phyloP scores from a whole-genome alignment of 805 yeast species.

The Myxozyma kluyveri region DNA sequence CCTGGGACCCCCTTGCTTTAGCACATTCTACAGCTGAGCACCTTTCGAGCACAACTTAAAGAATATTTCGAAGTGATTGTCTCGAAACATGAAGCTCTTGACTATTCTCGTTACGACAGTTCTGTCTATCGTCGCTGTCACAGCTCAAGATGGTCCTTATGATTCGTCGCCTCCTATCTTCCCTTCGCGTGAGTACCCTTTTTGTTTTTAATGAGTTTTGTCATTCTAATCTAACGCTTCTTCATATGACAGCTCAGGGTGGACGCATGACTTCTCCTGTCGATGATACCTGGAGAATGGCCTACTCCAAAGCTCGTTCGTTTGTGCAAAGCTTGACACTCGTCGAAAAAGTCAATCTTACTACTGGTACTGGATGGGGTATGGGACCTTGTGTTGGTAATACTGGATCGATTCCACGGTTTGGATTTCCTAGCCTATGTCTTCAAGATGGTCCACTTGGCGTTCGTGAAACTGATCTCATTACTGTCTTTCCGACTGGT shows the following conservation, averaged over 20 bases:
- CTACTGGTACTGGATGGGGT: constrained; percentile 65
- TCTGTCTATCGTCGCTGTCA: no score
- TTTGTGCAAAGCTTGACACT: constrained; percentile 57
- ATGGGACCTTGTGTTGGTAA: constrained; percentile 62
- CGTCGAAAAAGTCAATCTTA: constrained; percentile 58
- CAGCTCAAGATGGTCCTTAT: no score
- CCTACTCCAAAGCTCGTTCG: constrained; percentile 54
- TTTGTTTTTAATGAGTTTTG: no score
- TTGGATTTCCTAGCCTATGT: constrained; percentile 55
- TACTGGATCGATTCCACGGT: constrained; percentile 56
- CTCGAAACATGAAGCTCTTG: no score
- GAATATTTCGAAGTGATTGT: no score
- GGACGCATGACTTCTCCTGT: constrained; percentile 9
- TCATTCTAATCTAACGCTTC: no score
- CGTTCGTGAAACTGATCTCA: constrained; percentile 55
- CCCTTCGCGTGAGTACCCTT: no score
- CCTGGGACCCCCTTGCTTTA: no score
- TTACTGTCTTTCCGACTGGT: constrained; percentile 58
- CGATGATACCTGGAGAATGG: constrained; percentile 50
- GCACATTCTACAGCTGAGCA: no score
- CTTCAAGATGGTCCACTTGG: constrained; percentile 66
- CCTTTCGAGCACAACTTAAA: no score
- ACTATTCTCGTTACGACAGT: no score
- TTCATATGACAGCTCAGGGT: constrained; percentile 19
- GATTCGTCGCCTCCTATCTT: no score